Base-by-base conservation (phyloP, 1,284 basidiomycete species). In the Rhizoctonia solani region DNA sequence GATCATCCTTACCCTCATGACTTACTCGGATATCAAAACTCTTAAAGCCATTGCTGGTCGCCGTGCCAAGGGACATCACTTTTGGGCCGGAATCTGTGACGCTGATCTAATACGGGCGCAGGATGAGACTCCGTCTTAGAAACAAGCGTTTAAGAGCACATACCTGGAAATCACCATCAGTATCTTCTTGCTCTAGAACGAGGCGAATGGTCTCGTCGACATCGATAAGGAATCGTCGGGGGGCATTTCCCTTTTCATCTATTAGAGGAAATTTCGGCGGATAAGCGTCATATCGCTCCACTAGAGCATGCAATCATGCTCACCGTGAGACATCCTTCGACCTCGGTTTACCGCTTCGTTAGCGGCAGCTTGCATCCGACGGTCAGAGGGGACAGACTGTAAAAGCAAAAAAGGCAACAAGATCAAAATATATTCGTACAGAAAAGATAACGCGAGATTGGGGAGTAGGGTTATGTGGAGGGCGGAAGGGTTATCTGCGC, bases 191-290 rank as follows among this genome's bases (percentile, higher is more conserved):
- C 77, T 97, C 94, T 34, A 99, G 87, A 4, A 99, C 88, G 69
- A 98, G 87, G 52, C 95, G 88, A 77, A 99, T 95, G 32, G 96
- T 99, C 79, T 98, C 95, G 74, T 99, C 96, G n/a, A 99, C 96
- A 74, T 98, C 96, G 70, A 99, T 94, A 41, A 98, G 84, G 80
- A 98, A 99, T 32, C 93, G 88, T 49, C 94, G 83, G 21, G 75
- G 79, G 41, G 78, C 80, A 54, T 74, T 75, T 41, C 76, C 78
- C 55, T 71, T 75, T 71, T 82, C 82, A 70, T 83, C 81, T 54
- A 42, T 34, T 11, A 37, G 9, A 23, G 70, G 54, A 70, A 4
- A 34, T 4, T 11, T 34, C 66, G 66, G 5, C 6, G 41, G 25
- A 21, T 25, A 25, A 41, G 59, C 30, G 27, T 53, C 49, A 56